Conservation (phyloP, 73 alveolate species). For the Blepharisma japonicum region DNA sequence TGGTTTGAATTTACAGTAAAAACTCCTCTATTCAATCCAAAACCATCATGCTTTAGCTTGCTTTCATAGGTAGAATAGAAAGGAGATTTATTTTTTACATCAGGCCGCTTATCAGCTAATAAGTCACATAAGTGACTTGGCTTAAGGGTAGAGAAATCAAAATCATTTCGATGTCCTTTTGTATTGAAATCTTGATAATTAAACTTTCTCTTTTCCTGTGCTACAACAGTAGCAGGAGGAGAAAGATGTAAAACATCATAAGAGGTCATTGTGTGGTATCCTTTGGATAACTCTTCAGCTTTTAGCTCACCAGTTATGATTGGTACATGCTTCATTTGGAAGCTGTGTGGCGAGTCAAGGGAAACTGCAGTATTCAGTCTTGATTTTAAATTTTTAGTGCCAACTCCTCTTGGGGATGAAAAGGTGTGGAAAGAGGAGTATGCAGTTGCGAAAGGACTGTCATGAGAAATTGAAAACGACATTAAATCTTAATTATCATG, state of each 20-base stretch:
- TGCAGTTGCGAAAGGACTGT: no score
- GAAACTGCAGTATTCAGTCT: no score
- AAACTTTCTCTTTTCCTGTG: not conserved
- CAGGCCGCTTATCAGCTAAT: slow-evolving; percentile 25
- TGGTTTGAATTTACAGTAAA: not conserved
- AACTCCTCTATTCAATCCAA: slow-evolving; percentile 14
- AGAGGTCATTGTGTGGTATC: not conserved
- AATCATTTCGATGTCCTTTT: not conserved
- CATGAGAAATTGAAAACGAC: no score
- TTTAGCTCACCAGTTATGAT: no score
- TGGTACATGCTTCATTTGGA: no score
- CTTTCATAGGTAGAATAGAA: not conserved
- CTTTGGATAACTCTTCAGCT: slow-evolving; percentile 12
- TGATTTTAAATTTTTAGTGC: no score
- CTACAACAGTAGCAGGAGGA: not conserved
- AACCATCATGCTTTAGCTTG: not conserved
- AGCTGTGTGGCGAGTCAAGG: no score
- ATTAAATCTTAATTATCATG: no score
- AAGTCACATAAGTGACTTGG: slow-evolving; percentile 21
- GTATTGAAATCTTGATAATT: slow-evolving; percentile 3
- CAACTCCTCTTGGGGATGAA: no score
- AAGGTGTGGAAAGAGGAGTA: no score
- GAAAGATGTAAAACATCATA: not conserved
- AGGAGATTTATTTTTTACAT: not conserved
- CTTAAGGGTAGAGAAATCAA: slow-evolving; percentile 1